phyloP scores from a whole-genome alignment of 1,284 basidiomycete genomes.

The Apiotrichum veenhuisii region DNA sequence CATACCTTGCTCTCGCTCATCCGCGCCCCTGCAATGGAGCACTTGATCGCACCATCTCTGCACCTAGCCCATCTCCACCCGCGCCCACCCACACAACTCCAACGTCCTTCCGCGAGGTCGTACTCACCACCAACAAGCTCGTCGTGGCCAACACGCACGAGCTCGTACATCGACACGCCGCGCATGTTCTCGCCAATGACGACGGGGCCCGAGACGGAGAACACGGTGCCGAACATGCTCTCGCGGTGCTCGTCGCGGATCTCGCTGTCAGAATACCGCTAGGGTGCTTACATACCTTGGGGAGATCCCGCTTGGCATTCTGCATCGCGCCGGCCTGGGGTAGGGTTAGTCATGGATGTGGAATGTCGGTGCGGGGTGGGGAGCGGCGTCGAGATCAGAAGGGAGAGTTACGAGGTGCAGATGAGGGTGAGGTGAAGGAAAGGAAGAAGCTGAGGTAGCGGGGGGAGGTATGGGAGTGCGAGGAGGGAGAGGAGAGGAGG shows the following conservation, averaged over 20 bases:
- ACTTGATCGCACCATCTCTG: no score
- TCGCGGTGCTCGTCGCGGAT: conserved; percentile 85
- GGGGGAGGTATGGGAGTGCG: background rate
- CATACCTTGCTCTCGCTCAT: no score
- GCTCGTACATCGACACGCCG: conserved; percentile 94
- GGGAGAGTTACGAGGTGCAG: background rate
- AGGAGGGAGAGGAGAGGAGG: no score
- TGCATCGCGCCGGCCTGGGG: conserved; percentile 78
- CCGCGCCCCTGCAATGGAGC: no score
- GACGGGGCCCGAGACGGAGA: conserved; percentile 85
- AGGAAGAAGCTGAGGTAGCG: background rate
- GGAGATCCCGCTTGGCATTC: conserved; percentile 79
- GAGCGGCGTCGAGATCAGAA: background rate
- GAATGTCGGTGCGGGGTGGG: background rate
- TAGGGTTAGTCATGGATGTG: background rate
- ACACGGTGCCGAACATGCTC: conserved; percentile 83
- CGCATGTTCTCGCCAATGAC: conserved; percentile 96
- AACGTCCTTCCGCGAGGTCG: background rate
- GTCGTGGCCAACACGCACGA: conserved; percentile 90
- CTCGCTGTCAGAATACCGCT: conserved; percentile 36
- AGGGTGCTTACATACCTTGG: conserved; percentile 59
- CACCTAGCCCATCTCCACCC: no score
- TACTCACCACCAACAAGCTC: conserved; percentile 86
- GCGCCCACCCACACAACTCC: background rate
- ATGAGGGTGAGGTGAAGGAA: background rate